A percentile compares a stretch with the other conserved stretches of the same genome.
Conservation (phyloP, 176 grass and related monocot genomes). For the Oryza punctata region DNA sequence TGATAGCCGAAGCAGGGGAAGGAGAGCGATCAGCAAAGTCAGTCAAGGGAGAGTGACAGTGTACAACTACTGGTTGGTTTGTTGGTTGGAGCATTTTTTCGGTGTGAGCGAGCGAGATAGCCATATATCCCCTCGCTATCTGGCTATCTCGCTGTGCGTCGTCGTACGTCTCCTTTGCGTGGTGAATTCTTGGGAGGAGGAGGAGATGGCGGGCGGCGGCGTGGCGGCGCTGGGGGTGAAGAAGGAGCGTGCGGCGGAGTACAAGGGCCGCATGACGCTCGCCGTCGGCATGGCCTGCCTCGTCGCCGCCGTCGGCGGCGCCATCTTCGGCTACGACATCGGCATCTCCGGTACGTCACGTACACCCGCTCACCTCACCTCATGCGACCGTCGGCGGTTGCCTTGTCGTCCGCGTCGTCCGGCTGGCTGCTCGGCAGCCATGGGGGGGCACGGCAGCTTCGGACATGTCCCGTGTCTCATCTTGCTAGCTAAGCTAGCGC, state of each 20-base stretch:
- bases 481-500: not conserved
- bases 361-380: not conserved
- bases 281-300: conserved; percentile 80
- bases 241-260: conserved; percentile 80
- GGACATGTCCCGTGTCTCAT: not conserved
- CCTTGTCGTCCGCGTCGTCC: no score
- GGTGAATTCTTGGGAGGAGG: not conserved
- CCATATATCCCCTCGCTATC: not conserved
- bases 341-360: conserved; percentile 74
- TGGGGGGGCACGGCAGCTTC: no score
- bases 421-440: no score
- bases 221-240: conserved; percentile 62
- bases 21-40: not conserved
- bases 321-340: conserved; percentile 94
- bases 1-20: no score
- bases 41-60: not conserved
- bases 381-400: no score
- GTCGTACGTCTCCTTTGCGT: not conserved
- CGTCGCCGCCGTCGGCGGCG: conserved; percentile 81
- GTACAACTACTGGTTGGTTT: not conserved
- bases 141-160: not conserved
- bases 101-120: not conserved
- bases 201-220: conserved; percentile 63
- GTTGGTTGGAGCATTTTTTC: conserved; percentile 46
- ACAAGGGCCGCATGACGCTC: conserved; percentile 80